Evolutionary conservation across 2,329 filamentous ascomycete species (phyloP).

Genomic region (Penicillium nordicum): DNA sequence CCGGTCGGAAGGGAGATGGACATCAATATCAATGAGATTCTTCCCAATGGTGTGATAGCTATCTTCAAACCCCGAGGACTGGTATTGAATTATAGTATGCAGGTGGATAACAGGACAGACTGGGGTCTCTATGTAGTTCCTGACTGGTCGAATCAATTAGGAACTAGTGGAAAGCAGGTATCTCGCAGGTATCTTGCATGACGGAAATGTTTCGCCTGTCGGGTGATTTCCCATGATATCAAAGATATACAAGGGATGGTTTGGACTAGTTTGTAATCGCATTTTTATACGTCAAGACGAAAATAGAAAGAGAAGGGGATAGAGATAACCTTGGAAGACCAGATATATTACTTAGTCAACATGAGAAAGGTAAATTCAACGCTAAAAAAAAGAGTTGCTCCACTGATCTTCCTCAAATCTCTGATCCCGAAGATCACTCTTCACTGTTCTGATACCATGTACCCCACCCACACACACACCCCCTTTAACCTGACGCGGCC

Average conservation of each 20-base stretch:
- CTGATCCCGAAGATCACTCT: conserved; percentile 5
- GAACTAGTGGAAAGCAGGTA: background rate
- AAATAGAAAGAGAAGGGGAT: background rate
- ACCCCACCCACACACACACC: background rate
- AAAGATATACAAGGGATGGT: conserved; percentile 6
- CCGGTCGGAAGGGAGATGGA: background rate
- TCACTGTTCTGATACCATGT: background rate
- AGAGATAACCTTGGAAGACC: background rate
- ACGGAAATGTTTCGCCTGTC: conserved; percentile 5
- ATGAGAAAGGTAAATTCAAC: background rate
- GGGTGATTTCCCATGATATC: conserved; percentile 8
- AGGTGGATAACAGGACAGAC: background rate
- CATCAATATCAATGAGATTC: background rate
- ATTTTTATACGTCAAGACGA: background rate
- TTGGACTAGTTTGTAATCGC: background rate
- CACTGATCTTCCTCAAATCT: conserved; percentile 10
- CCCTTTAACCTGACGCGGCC: background rate
- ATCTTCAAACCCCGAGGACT: background rate
- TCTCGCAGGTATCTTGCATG: conserved; percentile 1
- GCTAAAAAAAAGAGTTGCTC: conserved; percentile 2
- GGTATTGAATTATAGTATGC: background rate
- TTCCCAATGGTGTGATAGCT: background rate
- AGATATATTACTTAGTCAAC: background rate
- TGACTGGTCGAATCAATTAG: background rate
- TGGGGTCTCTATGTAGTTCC: background rate